A percentile compares a stretch with the other conserved stretches of the same genome.
These are phyloP conservation scores for Scleroderma citrinum DNA, from an alignment of 768 basidiomycete species.

Conservation along the genomic window DNA sequence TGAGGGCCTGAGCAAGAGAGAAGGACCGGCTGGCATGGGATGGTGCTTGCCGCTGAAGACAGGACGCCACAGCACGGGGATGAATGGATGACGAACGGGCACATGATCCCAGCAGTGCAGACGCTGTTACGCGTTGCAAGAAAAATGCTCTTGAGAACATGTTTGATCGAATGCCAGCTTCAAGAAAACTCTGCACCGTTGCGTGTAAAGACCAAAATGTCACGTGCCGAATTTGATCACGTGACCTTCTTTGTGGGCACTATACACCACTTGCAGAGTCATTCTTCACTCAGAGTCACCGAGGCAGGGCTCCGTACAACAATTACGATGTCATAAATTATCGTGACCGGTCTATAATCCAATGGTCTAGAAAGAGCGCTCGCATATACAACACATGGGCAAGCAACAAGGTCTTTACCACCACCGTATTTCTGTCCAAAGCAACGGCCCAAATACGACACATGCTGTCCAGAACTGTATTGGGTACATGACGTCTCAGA, in stretches of 20 bases:
- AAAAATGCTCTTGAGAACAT: constrained; percentile 23
- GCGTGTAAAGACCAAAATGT: too few relatives aligned
- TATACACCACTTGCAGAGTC: too few relatives aligned
- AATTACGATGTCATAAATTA: too few relatives aligned
- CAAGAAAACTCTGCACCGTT: too few relatives aligned
- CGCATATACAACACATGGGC: not conserved
- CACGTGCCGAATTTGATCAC: too few relatives aligned
- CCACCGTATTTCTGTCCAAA: constrained; percentile 85
- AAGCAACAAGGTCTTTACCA: constrained; percentile 32
- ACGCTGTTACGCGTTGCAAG: constrained; percentile 9
- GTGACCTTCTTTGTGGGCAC: too few relatives aligned
- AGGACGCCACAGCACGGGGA: constrained; percentile 2
- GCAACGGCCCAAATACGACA: constrained; percentile 79
- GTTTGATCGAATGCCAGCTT: too few relatives aligned
- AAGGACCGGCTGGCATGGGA: constrained; percentile 10
- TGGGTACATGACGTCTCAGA: not conserved
- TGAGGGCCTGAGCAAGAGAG: constrained; percentile 9
- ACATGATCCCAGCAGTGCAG: constrained; percentile 6
- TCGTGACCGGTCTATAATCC: too few relatives aligned
- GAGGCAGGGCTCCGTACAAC: too few relatives aligned
- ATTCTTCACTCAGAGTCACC: too few relatives aligned
- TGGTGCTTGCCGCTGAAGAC: not conserved
- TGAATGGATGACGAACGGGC: constrained; percentile 13
- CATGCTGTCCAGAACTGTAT: constrained; percentile 84
- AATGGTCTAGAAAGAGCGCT: too few relatives aligned